Conservation (phyloP, 1,139 yeast genomes). For the Pichia kudriavzevii region DNA sequence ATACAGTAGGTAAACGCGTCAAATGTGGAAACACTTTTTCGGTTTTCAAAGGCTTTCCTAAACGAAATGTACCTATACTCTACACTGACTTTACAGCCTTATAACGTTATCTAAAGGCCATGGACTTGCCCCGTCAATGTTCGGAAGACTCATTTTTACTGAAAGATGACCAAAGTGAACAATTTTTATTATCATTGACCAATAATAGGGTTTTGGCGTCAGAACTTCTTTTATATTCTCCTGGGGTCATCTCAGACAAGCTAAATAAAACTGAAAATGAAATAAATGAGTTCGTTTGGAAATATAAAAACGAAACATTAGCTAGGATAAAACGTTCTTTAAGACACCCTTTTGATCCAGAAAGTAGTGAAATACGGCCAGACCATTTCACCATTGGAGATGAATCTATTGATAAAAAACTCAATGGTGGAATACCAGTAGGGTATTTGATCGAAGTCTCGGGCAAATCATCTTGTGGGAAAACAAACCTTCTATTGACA, state of each 20-base stretch:
- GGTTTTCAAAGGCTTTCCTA: no score
- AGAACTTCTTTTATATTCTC: conserved; percentile 35
- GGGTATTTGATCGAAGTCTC: conserved; percentile 70
- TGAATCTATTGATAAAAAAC: conserved; percentile 41
- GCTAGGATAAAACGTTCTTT: neutral
- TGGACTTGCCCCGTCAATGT: no score
- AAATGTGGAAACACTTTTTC: no score
- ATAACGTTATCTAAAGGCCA: no score
- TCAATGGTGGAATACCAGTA: conserved; percentile 55
- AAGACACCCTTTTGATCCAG: neutral
- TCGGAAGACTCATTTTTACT: conserved; percentile 8
- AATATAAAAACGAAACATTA: conserved; percentile 23
- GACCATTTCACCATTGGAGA: conserved; percentile 53
- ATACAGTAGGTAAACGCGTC: no score
- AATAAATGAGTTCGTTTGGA: conserved; percentile 35
- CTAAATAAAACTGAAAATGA: conserved; percentile 44
- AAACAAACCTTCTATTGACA: conserved; percentile 69
- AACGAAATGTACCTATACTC: no score
- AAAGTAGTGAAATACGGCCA: neutral
- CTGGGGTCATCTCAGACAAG: conserved; percentile 35
- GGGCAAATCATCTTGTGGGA: conserved; percentile 83
- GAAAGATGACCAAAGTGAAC: conserved; percentile 12
- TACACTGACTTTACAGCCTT: no score
- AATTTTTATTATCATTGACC: conserved; percentile 21
- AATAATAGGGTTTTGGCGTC: conserved; percentile 32